Conservation (phyloP, 495 filamentous ascomycete genomes). For the Hyaloscypha bicolor region DNA sequence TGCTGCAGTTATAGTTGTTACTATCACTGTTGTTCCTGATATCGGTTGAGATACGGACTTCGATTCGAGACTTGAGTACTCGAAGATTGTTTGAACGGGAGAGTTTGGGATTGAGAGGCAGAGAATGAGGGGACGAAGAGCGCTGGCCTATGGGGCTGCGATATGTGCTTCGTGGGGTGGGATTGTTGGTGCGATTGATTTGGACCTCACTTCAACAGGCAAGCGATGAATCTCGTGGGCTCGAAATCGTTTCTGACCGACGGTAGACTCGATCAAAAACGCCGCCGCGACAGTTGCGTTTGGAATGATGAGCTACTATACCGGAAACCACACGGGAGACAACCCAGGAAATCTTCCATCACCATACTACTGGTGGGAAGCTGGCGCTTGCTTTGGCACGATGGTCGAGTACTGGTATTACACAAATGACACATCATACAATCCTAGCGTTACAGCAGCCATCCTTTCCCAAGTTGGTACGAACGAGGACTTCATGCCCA, state of each 20-base stretch:
- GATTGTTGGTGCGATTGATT: slow-evolving; percentile 15
- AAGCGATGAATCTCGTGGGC: not conserved
- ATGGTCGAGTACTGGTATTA: slow-evolving; percentile 79
- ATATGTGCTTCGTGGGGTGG: slow-evolving; percentile 22
- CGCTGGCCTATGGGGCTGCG: slow-evolving; percentile 16
- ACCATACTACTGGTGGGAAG: slow-evolving; percentile 86
- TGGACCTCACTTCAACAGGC: slow-evolving; percentile 25
- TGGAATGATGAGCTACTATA: slow-evolving; percentile 69
- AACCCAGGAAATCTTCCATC: slow-evolving; percentile 71
- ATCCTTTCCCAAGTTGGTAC: slow-evolving; percentile 71
- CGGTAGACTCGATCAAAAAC: slow-evolving; percentile 52
- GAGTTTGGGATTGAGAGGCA: not conserved
- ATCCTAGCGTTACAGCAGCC: slow-evolving; percentile 66
- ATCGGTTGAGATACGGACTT: not conserved
- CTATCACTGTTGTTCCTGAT: not conserved
- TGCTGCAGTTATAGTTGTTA: not conserved
- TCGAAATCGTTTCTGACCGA: not conserved
- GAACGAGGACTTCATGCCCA: slow-evolving; percentile 73
- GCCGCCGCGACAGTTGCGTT: slow-evolving; percentile 64
- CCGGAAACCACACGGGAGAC: slow-evolving; percentile 70
- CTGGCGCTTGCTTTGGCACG: slow-evolving; percentile 72
- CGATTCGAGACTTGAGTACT: not conserved
- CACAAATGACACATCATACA: slow-evolving; percentile 76
- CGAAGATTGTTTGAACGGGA: not conserved
- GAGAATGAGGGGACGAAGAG: slow-evolving; percentile 21